Conservation (phyloP, 2,329 filamentous ascomycete species). For the Fusarium solani-melongenae region DNA sequence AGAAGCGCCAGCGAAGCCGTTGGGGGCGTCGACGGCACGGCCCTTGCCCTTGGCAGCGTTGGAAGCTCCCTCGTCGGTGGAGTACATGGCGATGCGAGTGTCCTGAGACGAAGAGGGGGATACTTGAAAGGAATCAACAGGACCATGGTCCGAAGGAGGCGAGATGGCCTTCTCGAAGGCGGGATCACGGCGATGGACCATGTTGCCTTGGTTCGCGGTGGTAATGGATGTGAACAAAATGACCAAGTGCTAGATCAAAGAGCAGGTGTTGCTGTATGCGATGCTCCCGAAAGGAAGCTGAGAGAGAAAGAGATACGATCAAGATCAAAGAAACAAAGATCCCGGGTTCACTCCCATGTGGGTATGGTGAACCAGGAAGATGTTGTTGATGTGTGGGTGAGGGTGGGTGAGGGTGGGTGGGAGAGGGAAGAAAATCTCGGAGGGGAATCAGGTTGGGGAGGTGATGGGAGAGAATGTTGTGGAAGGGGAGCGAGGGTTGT, state of each 20-base stretch:
- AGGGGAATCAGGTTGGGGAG: conserved; percentile 6
- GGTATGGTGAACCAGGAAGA: conserved; percentile 20
- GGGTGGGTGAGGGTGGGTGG: neutral
- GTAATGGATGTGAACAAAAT: conserved; percentile 26
- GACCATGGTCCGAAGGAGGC: conserved; percentile 62
- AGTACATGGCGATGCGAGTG: conserved; percentile 72
- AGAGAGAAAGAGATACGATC: conserved; percentile 16
- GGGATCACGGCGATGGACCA: conserved; percentile 56
- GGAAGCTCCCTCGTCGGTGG: conserved; percentile 65
- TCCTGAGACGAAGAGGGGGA: conserved; percentile 62
- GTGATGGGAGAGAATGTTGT: conserved; percentile 9
- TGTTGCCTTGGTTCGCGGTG: conserved; percentile 33
- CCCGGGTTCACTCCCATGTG: conserved; percentile 12
- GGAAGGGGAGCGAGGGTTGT: conserved; percentile 11
- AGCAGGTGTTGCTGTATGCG: conserved; percentile 5
- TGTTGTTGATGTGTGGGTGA: conserved; percentile 7
- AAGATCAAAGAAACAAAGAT: conserved; percentile 33
- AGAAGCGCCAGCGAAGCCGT: conserved; percentile 45
- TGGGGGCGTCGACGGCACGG: conserved; percentile 7
- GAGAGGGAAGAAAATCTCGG: neutral
- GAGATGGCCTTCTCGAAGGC: conserved; percentile 59
- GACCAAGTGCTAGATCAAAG: conserved; percentile 19
- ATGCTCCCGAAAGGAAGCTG: conserved; percentile 18
- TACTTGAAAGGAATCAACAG: conserved; percentile 66
- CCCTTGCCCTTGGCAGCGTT: conserved; percentile 39